These are phyloP conservation scores for Neocatenulostroma microsporum DNA, from an alignment of 2,329 filamentous ascomycete species.

Conservation along the genomic window DNA sequence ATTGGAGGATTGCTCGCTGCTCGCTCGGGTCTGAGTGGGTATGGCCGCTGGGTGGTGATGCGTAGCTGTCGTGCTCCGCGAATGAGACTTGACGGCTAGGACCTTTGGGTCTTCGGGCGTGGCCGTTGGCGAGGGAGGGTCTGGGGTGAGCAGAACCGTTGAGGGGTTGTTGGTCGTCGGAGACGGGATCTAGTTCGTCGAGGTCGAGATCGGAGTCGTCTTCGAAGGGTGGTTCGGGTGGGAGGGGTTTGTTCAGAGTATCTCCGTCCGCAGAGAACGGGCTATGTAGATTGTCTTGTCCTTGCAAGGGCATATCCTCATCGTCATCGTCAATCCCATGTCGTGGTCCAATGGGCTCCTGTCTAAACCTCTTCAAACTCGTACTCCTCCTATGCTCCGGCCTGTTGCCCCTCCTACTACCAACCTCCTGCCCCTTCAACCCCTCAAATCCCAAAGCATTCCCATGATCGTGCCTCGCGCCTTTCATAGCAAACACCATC, in stretches of 20 bases:
- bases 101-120: constrained; percentile 9
- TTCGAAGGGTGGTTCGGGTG: constrained; percentile 17
- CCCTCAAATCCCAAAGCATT: constrained; percentile 27
- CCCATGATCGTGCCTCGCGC: constrained; percentile 51
- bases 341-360: constrained; percentile 15
- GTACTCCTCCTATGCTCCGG: constrained; percentile 14
- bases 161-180: constrained; percentile 15
- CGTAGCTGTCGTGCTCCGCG: constrained; percentile 5
- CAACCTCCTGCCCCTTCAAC: constrained; percentile 18
- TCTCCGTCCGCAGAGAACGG: constrained; percentile 14
- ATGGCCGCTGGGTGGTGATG: constrained; percentile 3
- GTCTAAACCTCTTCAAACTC: constrained; percentile 23
- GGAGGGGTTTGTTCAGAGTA: constrained; percentile 26
- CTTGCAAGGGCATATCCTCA: constrained; percentile 12
- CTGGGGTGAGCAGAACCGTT: constrained; percentile 11
- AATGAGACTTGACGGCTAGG: constrained; percentile 14
- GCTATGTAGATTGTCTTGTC: constrained; percentile 17
- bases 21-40: constrained; percentile 30
- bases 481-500: constrained; percentile 74
- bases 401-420: constrained; percentile 6
- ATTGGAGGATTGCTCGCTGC: constrained; percentile 62
- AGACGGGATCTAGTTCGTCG: constrained; percentile 26
- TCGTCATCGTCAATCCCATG: constrained; percentile 8
- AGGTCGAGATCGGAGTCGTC: constrained; percentile 26
- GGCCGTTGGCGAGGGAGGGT: constrained; percentile 7